Percentiles rank a stretch among this genome's conserved stretches.
Conservation (phyloP, 2,329 filamentous ascomycete species). For the Microsporum canis region DNA sequence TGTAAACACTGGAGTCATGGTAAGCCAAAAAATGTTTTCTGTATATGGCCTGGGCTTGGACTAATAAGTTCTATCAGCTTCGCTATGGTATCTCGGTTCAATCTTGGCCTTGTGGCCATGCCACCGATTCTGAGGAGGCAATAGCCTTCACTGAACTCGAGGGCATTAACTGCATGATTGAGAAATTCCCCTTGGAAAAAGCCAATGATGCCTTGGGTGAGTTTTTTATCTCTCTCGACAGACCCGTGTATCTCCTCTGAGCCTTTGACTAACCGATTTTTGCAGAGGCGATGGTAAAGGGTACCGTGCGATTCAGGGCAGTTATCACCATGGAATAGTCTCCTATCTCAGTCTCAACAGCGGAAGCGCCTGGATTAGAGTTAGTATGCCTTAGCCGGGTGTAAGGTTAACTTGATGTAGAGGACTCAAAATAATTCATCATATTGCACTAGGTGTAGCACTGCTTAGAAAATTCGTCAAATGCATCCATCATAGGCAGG, state of each 20-base stretch:
- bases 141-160: slow-evolving; percentile 40
- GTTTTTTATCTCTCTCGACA: neutral
- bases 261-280: neutral
- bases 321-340: slow-evolving; percentile 11
- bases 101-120: slow-evolving; percentile 45
- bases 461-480: no score
- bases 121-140: slow-evolving; percentile 42
- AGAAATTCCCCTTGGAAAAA: slow-evolving; percentile 43
- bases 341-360: no score
- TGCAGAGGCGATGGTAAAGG: slow-evolving; percentile 10
- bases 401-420: no score
- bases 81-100: slow-evolving; percentile 38
- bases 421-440: no score
- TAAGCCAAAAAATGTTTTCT: neutral
- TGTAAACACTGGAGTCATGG: slow-evolving; percentile 11
- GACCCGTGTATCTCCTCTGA: no score
- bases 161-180: slow-evolving; percentile 42
- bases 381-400: no score
- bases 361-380: no score
- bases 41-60: no score
- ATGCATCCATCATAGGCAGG: no score
- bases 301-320: slow-evolving; percentile 10
- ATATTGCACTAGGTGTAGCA: no score
- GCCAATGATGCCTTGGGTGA: slow-evolving; percentile 40
- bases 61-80: slow-evolving; percentile 18